These are phyloP conservation scores for Globisporangium splendens DNA, from an alignment of 352 stramenopile species.

Conservation along the genomic window DNA sequence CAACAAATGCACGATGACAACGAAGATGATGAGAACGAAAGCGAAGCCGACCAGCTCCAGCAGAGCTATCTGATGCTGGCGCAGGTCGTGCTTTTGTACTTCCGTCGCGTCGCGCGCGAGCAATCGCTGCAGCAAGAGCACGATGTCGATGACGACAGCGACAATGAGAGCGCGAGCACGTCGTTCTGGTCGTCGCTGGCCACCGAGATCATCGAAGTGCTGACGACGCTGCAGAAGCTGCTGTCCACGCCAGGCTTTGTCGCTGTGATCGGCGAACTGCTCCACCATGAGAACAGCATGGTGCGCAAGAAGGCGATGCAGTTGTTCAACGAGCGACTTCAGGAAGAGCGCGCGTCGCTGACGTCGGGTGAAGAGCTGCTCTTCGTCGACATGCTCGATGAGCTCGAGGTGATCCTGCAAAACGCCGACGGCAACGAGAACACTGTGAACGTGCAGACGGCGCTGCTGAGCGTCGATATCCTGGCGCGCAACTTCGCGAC, in stretches of 20 bases:
- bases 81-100: constrained; percentile 78
- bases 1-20: constrained; percentile 3
- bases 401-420: constrained; percentile 66
- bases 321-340: constrained; percentile 83
- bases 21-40: constrained; percentile 29
- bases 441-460: constrained; percentile 80
- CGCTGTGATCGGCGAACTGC: constrained; percentile 75
- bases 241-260: constrained; percentile 85
- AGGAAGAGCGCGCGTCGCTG: constrained; percentile 58
- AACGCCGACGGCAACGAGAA: constrained; percentile 59
- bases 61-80: constrained; percentile 78
- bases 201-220: constrained; percentile 65
- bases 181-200: constrained; percentile 54
- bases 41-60: constrained; percentile 52
- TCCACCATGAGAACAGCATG: constrained; percentile 84
- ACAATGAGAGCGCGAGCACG: too few species aligned
- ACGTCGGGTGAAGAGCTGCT: constrained; percentile 69
- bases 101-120: constrained; percentile 68
- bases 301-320: constrained; percentile 88
- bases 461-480: constrained; percentile 81
- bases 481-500: constrained; percentile 75
- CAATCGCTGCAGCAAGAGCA: constrained; percentile 50
- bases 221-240: constrained; percentile 76
- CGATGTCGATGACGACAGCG: constrained; percentile 19
- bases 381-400: constrained; percentile 87